These are phyloP conservation scores for Nadsonia fulvescens DNA, from an alignment of 805 yeast species.

Conservation along the genomic window DNA sequence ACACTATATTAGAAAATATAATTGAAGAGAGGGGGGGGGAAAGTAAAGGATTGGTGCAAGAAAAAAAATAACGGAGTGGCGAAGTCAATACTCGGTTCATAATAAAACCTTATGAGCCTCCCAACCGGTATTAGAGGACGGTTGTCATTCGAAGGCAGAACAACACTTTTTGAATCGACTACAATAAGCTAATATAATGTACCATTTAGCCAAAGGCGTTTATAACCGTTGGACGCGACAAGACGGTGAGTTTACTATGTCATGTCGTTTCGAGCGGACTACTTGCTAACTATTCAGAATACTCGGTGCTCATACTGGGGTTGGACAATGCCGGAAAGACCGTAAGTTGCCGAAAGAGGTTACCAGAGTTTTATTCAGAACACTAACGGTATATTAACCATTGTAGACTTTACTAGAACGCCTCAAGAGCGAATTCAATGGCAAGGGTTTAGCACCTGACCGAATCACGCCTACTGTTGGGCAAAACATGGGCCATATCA, in stretches of 20 bases:
- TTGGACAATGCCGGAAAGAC: conserved; percentile 95
- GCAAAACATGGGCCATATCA: conserved; percentile 43
- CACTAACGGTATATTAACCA: neutral
- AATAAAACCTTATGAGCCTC: too few relatives aligned
- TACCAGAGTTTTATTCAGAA: conserved; percentile 21
- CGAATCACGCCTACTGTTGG: conserved; percentile 87
- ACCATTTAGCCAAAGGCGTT: conserved; percentile 46
- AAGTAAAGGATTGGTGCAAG: too few relatives aligned
- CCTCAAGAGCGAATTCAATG: conserved; percentile 33
- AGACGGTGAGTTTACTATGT: conserved; percentile 24
- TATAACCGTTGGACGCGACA: conserved; percentile 38
- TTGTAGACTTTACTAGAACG: conserved; percentile 44
- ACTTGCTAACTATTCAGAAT: conserved; percentile 25
- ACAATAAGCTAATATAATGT: conserved; percentile 25
- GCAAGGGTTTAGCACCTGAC: conserved; percentile 26
- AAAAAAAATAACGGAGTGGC: too few relatives aligned
- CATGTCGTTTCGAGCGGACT: neutral
- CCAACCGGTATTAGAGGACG: too few relatives aligned
- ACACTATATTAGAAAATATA: too few relatives aligned
- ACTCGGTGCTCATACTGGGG: conserved; percentile 68
- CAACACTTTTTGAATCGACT: neutral
- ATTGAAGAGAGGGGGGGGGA: too few relatives aligned
- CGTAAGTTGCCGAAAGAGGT: conserved; percentile 16
- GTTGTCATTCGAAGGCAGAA: too few relatives aligned
- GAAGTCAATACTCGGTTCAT: too few relatives aligned